Conservation (phyloP, 2,329 filamentous ascomycete genomes). For the Myriosclerotinia scirpicola region DNA sequence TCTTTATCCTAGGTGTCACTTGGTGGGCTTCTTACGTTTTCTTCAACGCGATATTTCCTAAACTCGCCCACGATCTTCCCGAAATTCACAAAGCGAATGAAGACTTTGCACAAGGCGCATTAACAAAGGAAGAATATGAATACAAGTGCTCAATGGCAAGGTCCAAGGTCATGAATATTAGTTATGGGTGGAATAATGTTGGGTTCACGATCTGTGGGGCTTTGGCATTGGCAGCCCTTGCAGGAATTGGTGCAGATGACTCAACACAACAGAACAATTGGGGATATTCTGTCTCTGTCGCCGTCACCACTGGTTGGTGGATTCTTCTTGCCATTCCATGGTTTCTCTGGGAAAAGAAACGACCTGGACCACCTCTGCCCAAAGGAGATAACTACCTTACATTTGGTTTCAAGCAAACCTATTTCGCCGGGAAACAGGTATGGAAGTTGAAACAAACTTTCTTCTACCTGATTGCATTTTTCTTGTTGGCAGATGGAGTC, state of each 20-base stretch:
- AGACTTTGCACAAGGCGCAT: constrained; percentile 30
- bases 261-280: constrained; percentile 36
- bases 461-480: constrained; percentile 38
- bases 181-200: constrained; percentile 39
- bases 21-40: constrained; percentile 41
- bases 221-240: constrained; percentile 35
- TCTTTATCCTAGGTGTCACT: constrained; percentile 32
- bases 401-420: constrained; percentile 39
- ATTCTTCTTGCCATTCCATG: constrained; percentile 39
- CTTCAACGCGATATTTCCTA: constrained; percentile 41
- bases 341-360: constrained; percentile 40
- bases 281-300: constrained; percentile 39
- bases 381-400: constrained; percentile 37
- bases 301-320: constrained; percentile 39
- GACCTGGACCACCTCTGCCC: constrained; percentile 37
- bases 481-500: constrained; percentile 39
- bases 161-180: constrained; percentile 40
- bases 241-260: constrained; percentile 35
- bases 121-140: constrained; percentile 36
- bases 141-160: constrained; percentile 36
- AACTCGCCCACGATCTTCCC: constrained; percentile 38
- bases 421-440: constrained; percentile 35
- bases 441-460: constrained; percentile 39
- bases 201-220: constrained; percentile 38
- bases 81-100: constrained; percentile 35